Evolutionary conservation across 345 rosid species (phyloP).

Genomic region (Gossypium bickii): DNA sequence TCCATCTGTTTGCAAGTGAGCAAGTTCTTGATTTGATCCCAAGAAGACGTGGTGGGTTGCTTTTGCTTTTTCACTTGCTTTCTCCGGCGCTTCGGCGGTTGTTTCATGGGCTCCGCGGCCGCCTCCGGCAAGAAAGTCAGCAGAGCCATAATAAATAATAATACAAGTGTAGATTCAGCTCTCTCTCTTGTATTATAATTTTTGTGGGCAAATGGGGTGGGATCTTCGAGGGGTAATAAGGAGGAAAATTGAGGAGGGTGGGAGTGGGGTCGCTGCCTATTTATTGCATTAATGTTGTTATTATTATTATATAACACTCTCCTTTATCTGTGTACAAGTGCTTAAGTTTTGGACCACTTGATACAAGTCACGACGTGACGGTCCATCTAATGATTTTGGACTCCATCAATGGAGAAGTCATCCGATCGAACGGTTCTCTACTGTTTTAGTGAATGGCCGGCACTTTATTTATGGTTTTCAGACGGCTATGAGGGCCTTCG

Average conservation of each 20-base stretch:
- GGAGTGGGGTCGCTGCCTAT: conserved; percentile 32
- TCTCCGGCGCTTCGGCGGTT: conserved; percentile 25
- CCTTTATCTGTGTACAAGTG: not conserved
- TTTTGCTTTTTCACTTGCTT: conserved; percentile 37
- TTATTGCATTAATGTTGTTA: conserved; percentile 11
- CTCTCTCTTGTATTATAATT: conserved; percentile 2
- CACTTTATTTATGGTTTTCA: not conserved
- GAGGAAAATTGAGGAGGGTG: conserved; percentile 26
- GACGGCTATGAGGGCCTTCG: not conserved
- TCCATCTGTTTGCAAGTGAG: conserved; percentile 89
- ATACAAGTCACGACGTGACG: not conserved
- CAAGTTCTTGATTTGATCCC: conserved; percentile 96
- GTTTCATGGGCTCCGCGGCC: conserved; percentile 19
- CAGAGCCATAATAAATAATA: conserved; percentile 45
- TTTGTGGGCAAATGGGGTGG: conserved; percentile 21
- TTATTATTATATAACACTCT: not conserved
- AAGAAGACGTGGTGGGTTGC: conserved; percentile 58
- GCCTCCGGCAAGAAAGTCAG: conserved; percentile 49
- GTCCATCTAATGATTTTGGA: not conserved
- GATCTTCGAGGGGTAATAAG: conserved; percentile 44
- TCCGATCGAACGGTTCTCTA: not conserved
- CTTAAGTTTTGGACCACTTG: not conserved
- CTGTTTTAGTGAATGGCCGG: not conserved
- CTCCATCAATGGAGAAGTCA: not conserved
- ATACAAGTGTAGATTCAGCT: not conserved